These are phyloP conservation scores for Diutina catenulata DNA, from an alignment of 1,139 yeast genomes.

Conservation along the genomic window DNA sequence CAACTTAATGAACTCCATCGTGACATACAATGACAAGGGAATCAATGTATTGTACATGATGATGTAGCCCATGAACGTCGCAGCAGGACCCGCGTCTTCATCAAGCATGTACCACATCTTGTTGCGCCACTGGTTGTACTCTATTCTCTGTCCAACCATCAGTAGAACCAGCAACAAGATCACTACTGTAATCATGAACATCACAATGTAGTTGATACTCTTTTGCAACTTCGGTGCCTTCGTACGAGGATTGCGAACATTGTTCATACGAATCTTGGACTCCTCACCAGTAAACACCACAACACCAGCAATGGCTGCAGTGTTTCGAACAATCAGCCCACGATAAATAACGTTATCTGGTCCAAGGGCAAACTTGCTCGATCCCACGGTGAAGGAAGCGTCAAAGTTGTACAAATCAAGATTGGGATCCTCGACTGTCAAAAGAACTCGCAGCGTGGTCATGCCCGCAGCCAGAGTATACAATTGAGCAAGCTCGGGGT, in stretches of 20 bases:
- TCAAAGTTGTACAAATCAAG: constrained; percentile 84
- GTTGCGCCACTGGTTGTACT: constrained; percentile 24
- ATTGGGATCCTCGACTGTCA: constrained; percentile 84
- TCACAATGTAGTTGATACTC: constrained; percentile 70
- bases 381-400: constrained; percentile 41
- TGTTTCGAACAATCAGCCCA: constrained; percentile 82
- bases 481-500: constrained; percentile 42
- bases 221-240: constrained; percentile 88
- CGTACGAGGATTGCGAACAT: constrained; percentile 76
- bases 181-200: constrained; percentile 81
- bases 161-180: constrained; percentile 65
- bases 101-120: constrained; percentile 66
- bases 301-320: constrained; percentile 59
- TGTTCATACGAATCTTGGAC: constrained; percentile 91
- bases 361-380: constrained; percentile 44
- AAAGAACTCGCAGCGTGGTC: constrained; percentile 35
- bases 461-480: constrained; percentile 42
- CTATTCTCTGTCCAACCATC: constrained; percentile 63
- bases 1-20: constrained; percentile 90
- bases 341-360: constrained; percentile 77
- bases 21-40: constrained; percentile 88
- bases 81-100: constrained; percentile 76
- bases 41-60: constrained; percentile 96
- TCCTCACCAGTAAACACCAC: constrained; percentile 94
- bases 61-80: constrained; percentile 88